These are phyloP conservation scores for Epichloe gansuensis DNA, from an alignment of 2,329 filamentous ascomycete genomes.

Conservation along the genomic window DNA sequence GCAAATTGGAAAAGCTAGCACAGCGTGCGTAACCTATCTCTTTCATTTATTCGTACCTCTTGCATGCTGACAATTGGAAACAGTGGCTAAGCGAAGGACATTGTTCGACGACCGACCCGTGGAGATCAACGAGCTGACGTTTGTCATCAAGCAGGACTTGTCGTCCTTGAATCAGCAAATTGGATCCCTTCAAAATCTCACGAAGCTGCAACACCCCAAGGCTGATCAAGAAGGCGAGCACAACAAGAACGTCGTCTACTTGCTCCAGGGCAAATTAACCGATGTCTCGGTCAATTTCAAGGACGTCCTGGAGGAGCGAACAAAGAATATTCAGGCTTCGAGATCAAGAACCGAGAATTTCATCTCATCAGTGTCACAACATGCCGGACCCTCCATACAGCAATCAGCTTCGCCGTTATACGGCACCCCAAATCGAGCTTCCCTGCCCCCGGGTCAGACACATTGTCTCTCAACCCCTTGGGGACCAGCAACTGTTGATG, in stretches of 20 bases:
- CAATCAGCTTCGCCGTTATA: slow-evolving; percentile 81
- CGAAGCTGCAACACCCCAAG: slow-evolving; percentile 63
- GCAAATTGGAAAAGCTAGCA: slow-evolving; percentile 84
- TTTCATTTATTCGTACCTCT: neutral
- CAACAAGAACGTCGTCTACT: slow-evolving; percentile 91
- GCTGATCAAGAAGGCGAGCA: slow-evolving; percentile 82
- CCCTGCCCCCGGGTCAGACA: slow-evolving; percentile 58
- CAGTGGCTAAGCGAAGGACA: slow-evolving; percentile 89
- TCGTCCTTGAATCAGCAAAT: slow-evolving; percentile 78
- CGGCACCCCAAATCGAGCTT: slow-evolving; percentile 58
- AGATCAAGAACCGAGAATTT: slow-evolving; percentile 92
- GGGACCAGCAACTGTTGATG: slow-evolving; percentile 78
- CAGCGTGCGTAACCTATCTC: slow-evolving; percentile 45
- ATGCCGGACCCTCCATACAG: slow-evolving; percentile 54
- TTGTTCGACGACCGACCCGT: slow-evolving; percentile 94
- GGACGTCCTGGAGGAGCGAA: slow-evolving; percentile 88
- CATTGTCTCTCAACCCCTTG: slow-evolving; percentile 71
- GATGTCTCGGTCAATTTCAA: slow-evolving; percentile 95
- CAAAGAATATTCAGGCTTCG: slow-evolving; percentile 95
- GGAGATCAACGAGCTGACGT: slow-evolving; percentile 94
- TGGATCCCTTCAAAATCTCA: slow-evolving; percentile 64
- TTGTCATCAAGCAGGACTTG: slow-evolving; percentile 95
- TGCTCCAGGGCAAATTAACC: slow-evolving; percentile 82
- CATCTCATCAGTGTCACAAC: slow-evolving; percentile 75
- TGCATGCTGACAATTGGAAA: neutral